These are phyloP conservation scores for Colletotrichum orbiculare DNA, from an alignment of 2,329 filamentous ascomycete genomes.

Conservation along the genomic window DNA sequence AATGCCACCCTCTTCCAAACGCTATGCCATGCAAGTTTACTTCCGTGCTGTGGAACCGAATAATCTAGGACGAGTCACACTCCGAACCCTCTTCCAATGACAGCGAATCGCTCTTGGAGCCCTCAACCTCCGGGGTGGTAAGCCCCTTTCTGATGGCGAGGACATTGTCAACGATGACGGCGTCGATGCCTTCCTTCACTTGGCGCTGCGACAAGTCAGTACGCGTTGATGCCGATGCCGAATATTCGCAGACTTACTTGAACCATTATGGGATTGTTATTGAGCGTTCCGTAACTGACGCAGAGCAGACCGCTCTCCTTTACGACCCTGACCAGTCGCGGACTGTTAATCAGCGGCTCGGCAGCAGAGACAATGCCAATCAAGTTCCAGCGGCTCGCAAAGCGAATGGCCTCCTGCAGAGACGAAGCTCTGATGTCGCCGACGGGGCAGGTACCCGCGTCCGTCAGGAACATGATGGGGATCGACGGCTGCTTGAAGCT, in stretches of 20 bases:
- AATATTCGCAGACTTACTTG: slow-evolving; percentile 68
- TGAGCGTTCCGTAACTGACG: slow-evolving; percentile 90
- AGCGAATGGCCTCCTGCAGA: slow-evolving; percentile 94
- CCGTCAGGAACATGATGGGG: slow-evolving; percentile 92
- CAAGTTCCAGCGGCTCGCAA: slow-evolving; percentile 94
- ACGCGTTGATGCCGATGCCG: neutral
- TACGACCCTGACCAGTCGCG: slow-evolving; percentile 88
- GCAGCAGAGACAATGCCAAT: slow-evolving; percentile 91
- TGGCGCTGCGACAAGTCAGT: slow-evolving; percentile 69
- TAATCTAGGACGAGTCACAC: slow-evolving; percentile 22
- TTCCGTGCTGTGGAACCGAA: slow-evolving; percentile 30
- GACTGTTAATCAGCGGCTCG: slow-evolving; percentile 88
- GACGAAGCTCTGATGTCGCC: slow-evolving; percentile 92
- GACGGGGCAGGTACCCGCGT: slow-evolving; percentile 83
- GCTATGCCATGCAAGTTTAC: slow-evolving; percentile 31
- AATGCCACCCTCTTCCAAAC: slow-evolving; percentile 11
- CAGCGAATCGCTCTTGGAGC: slow-evolving; percentile 37
- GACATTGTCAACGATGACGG: slow-evolving; percentile 96
- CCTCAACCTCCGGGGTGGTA: slow-evolving; percentile 57
- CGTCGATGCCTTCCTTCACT: slow-evolving; percentile 95
- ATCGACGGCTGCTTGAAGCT: slow-evolving; percentile 98
- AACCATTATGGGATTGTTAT: slow-evolving; percentile 88
- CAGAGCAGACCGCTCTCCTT: slow-evolving; percentile 95
- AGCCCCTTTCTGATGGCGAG: slow-evolving; percentile 92
- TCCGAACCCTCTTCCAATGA: slow-evolving; percentile 35